Conservation (phyloP, 1,284 basidiomycete genomes). For the Coriolopsis trogii region DNA sequence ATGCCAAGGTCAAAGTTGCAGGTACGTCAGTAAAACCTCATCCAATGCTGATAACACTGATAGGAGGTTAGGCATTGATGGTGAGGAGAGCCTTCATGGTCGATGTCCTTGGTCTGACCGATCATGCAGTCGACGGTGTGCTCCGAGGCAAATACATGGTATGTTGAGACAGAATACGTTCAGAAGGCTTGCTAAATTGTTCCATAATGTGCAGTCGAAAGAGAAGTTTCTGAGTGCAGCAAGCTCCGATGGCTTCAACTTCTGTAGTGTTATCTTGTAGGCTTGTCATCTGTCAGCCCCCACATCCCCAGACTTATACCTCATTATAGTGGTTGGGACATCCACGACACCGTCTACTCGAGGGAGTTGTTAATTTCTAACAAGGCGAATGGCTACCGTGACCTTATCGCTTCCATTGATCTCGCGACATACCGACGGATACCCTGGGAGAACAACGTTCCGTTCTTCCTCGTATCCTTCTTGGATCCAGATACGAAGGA, state of each 20-base stretch:
- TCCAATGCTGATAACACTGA: not conserved
- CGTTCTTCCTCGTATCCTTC: slow-evolving; percentile 94
- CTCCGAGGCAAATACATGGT: slow-evolving; percentile 94
- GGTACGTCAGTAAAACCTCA: slow-evolving; percentile 48
- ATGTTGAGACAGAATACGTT: slow-evolving; percentile 15
- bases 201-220: slow-evolving; percentile 61
- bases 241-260: slow-evolving; percentile 86
- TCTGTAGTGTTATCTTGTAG: slow-evolving; percentile 90
- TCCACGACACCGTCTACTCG: slow-evolving; percentile 84
- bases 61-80: slow-evolving; percentile 61
- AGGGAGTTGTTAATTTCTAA: slow-evolving; percentile 91
- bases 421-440: slow-evolving; percentile 85
- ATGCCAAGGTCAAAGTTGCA: slow-evolving; percentile 91
- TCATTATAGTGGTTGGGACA: slow-evolving; percentile 76
- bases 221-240: slow-evolving; percentile 89
- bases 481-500: slow-evolving; percentile 80
- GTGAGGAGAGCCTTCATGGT: slow-evolving; percentile 43
- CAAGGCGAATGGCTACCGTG: slow-evolving; percentile 88
- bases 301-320: not conserved
- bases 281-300: slow-evolving; percentile 4
- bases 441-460: slow-evolving; percentile 91
- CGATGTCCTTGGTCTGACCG: not conserved
- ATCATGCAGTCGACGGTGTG: slow-evolving; percentile 81
- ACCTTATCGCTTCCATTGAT: slow-evolving; percentile 85
- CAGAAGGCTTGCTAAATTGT: not conserved